Evolutionary conservation across 2,329 filamentous ascomycete species (phyloP), one percentile per base, ranked within the genome.

Genomic region (Aspergillus viridinutans): DNA sequence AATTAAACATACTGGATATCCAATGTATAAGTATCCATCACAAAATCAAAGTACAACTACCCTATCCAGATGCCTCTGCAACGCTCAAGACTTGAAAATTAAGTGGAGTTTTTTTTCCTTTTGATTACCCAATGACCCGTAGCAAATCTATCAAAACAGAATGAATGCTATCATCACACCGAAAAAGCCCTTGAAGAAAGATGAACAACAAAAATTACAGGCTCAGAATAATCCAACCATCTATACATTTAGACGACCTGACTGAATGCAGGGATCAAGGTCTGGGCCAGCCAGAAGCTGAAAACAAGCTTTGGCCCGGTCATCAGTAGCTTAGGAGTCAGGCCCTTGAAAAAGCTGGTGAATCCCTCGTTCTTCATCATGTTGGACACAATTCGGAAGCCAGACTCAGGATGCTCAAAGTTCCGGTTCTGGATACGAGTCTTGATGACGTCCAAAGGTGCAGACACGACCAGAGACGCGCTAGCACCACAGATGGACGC

Each of bases 281-380:
- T 97, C 82, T 99, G 94, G 57, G 94, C 94, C 72, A 99, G 86
- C 94, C 94, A 99, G 87, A 99, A 99, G 60, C 92, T 97, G 82
- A 99, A 99, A 61, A 97, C 94, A 59, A 99, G 84, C 85, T 99
- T 99, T 62, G 94, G 94, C 25, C 94, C 95, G 17, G 94, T 99
- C 94, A 99, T 99, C 70, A 99, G 84, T 63, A 99, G 86, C 88
- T 99, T 99, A 61, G 94, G 94, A 51, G 92, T 89, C 63, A 99
- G 79, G 47, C 94, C 94, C 85, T 99, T 99, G 86, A 99, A 99
- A 85, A 99, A 97, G 69, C 89, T 88, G 17, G 83, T 80, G 57
- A 88, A 73, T 23, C 93, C 94, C 78, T 99, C 94, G 67, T 96
- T 85, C 81, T 87, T 90, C 63, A 90, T 85, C 94, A 99, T 99